Base-by-base conservation (phyloP, 1,284 basidiomycete genomes). In the Cutaneotrichosporon curvatum region DNA sequence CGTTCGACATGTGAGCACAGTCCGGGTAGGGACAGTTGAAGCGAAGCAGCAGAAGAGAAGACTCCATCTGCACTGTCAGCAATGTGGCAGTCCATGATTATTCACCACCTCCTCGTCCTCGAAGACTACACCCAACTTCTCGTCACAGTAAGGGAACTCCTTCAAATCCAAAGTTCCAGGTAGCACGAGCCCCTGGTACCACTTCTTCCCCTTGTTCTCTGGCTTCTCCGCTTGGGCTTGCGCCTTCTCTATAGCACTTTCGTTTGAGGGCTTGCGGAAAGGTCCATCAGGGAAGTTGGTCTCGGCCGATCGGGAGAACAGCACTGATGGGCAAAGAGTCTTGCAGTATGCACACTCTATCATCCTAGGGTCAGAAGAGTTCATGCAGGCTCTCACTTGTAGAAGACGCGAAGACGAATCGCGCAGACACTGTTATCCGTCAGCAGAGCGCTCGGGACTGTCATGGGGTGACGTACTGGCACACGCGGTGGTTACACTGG, bases 311-410 rank as follows among this genome's bases (percentile, higher is more conserved):
- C 74, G 70, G 0, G 89, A 92, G 68, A 94, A 95, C 51, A 94
- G 81, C 21, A 95, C 79, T 1, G 79, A 78, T 1, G 79, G 77
- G 71, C 91, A 85, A 4, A 84, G 79, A 59, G 84, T 83, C 85
- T 97, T 98, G 79, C 95, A 98, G 68, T 95, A 95, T 2, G 92
- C 90, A 69, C 94, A 98, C 14, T 94, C 87, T 46, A 74, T 74
- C 65, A 85, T 87, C 74, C 69, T 71, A 42, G 14, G 9, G 8
- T 28, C 23, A 31, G n/a, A n/a, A n/a, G n/a, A n/a, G 22, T 35
- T 36, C 22, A n/a, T 14, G n/a, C 32, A n/a, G 32, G n/a, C 11
- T 7, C 12, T 56, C 40, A 71, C 68, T 97, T 97, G 77, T 97
- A 98, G 48, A 98, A 76, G 1, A 89, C 90, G 23, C 91, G 75